Evolutionary conservation across 495 filamentous ascomycete genomes (phyloP).

Genomic region (Aspergillus haitiensis): DNA sequence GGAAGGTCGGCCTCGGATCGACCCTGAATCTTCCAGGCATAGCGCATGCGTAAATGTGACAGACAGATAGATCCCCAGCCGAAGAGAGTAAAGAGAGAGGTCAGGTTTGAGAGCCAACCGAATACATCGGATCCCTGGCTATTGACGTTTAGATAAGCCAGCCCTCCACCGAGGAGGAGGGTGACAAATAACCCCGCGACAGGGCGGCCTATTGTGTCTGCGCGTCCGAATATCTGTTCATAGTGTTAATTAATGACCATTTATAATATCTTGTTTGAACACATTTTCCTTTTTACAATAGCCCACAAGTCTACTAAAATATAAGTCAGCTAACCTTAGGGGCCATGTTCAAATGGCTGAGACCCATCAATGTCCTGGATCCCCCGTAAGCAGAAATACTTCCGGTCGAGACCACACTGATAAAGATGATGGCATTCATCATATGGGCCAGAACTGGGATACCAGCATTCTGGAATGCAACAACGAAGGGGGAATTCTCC

Average conservation of each 20-base stretch:
- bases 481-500: conserved; percentile 55
- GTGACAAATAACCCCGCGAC: conserved; percentile 42
- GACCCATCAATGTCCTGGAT: conserved; percentile 56
- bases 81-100: conserved; percentile 56
- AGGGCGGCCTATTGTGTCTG: conserved; percentile 54
- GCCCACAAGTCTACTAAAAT: not conserved
- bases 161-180: conserved; percentile 44
- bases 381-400: conserved; percentile 61
- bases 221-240: conserved; percentile 43
- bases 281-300: not conserved
- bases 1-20: conserved; percentile 66
- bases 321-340: conserved; percentile 38
- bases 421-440: conserved; percentile 47
- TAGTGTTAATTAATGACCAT: not conserved
- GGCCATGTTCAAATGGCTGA: conserved; percentile 55
- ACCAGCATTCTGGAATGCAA: conserved; percentile 56
- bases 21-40: conserved; percentile 63
- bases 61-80: conserved; percentile 58
- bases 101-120: conserved; percentile 58
- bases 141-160: conserved; percentile 53
- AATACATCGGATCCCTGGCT: conserved; percentile 52
- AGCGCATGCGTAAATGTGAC: conserved; percentile 59
- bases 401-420: conserved; percentile 48
- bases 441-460: conserved; percentile 38
- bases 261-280: not conserved